phyloP scores from a whole-genome alignment of 352 stramenopile species.

The Globisporangium solare region DNA sequence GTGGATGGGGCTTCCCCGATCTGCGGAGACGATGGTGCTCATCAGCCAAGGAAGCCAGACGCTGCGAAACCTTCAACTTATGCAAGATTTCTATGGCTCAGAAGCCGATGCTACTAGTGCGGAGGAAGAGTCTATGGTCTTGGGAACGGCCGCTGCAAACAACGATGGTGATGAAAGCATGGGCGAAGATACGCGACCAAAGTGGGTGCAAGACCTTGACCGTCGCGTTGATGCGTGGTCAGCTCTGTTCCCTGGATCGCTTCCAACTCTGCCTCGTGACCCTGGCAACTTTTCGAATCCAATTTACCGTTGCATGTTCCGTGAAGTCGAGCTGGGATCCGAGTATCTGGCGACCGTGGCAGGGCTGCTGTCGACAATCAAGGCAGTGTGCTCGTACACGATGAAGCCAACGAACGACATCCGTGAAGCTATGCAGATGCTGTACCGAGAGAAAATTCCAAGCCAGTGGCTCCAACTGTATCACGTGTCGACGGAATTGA shows the following conservation, averaged over 20 bases:
- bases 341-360: conserved; percentile 63
- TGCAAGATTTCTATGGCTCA: conserved; percentile 79
- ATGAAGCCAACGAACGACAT: conserved; percentile 87
- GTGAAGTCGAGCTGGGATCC: conserved; percentile 79
- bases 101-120: conserved; percentile 33
- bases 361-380: conserved; percentile 61
- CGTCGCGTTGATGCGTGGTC: conserved; percentile 62
- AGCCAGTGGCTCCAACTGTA: conserved; percentile 58
- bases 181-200: conserved; percentile 44
- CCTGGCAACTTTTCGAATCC: conserved; percentile 71
- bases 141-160: conserved; percentile 23
- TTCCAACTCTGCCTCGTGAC: conserved; percentile 46
- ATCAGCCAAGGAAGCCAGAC: conserved; percentile 72
- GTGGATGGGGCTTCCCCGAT: conserved; percentile 91
- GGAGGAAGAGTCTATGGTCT: conserved; percentile 65
- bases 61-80: conserved; percentile 75
- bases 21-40: conserved; percentile 88
- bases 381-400: conserved; percentile 77
- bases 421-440: conserved; percentile 69
- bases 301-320: conserved; percentile 90
- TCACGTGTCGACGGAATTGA: conserved; percentile 45
- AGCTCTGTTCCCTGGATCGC: conserved; percentile 39
- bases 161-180: conserved; percentile 20
- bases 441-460: conserved; percentile 71
- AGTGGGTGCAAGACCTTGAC: conserved; percentile 83